Base-by-base conservation (phyloP, 2,329 filamentous ascomycete genomes). In the Rutstroemia sydowiana region DNA sequence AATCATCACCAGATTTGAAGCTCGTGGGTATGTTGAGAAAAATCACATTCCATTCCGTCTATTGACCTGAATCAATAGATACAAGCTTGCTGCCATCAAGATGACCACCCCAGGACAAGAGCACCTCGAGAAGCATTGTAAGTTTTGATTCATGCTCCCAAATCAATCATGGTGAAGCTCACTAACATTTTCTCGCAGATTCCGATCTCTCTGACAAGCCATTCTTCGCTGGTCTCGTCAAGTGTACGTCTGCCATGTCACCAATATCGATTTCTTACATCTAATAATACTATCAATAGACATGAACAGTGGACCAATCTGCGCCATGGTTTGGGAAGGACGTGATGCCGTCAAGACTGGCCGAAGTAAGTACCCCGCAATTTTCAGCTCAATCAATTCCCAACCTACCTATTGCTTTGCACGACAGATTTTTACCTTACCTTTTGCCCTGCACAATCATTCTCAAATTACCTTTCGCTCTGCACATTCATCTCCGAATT, bases 311-410 rank as follows among this genome's bases (percentile, higher is more conserved):
- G 93, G 93, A 72, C 93, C 93, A 73, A 92, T 98, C 78, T 86
- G 82, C 80, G 93, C 93, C 79, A 98, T 97, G 92, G 87, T 98
- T 76, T 98, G 93, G 93, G 91, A 98, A 77, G 93, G 93, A 71
- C 88, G 87, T 82, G 91, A 98, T 70, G 93, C 85, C 74, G 91
- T 96, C 82, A 97, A 97, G 88, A 96, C 91, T 65, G 93, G 93
- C 75, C 92, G 93, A 71, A 71, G 85, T 88, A 82, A 64, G 82
- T 77, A 59, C n/a, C n/a, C n/a, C n/a, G n/a, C n/a, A n/a, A n/a
- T n/a, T n/a, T n/a, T n/a, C n/a, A n/a, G n/a, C n/a, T n/a, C n/a
- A n/a, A n/a, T n/a, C n/a, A n/a, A n/a, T n/a, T n/a, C n/a, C n/a
- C n/a, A n/a, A n/a, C n/a, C n/a, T n/a, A n/a, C n/a, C n/a, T n/a